A percentile compares a stretch with the other conserved stretches of the same genome.
Evolutionary conservation across 345 rosid genomes (phyloP).

Genomic region (Hibiscus tridactylites): DNA sequence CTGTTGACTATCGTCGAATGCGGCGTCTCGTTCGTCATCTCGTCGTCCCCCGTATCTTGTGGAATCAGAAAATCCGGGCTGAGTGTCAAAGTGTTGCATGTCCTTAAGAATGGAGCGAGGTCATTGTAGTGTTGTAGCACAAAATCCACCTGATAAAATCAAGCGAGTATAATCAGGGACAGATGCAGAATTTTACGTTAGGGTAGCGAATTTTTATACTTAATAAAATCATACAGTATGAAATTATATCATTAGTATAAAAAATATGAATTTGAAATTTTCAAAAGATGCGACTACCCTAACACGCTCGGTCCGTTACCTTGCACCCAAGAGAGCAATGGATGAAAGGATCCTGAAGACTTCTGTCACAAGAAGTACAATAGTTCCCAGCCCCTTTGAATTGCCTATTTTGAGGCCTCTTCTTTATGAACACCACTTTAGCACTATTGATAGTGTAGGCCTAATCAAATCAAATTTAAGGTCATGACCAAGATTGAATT

Average conservation of each 20-base stretch:
- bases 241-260: no score
- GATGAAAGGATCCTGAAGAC: conserved; percentile 84
- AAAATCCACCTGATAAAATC: conserved; percentile 64
- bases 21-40: conserved; percentile 40
- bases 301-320: conserved; percentile 25
- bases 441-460: conserved; percentile 87
- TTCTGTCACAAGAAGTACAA: conserved; percentile 89
- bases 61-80: conserved; percentile 85
- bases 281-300: no score
- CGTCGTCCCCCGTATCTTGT: conserved; percentile 65
- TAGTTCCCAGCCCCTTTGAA: conserved; percentile 86
- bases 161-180: no score
- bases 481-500: no score
- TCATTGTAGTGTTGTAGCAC: background rate
- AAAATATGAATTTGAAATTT: no score
- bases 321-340: conserved; percentile 95
- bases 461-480: conserved; percentile 23
- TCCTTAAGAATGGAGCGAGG: no score
- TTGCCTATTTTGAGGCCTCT: conserved; percentile 90
- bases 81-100: conserved; percentile 62
- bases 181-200: no score
- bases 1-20: conserved; percentile 64
- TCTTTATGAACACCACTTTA: conserved; percentile 93
- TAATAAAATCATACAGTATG: no score
- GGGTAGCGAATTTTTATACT: no score